Percentiles rank a stretch among this genome's conserved stretches.
Evolutionary conservation across 139 green algal species (phyloP).

Genomic region (Bryopsis sp.): DNA sequence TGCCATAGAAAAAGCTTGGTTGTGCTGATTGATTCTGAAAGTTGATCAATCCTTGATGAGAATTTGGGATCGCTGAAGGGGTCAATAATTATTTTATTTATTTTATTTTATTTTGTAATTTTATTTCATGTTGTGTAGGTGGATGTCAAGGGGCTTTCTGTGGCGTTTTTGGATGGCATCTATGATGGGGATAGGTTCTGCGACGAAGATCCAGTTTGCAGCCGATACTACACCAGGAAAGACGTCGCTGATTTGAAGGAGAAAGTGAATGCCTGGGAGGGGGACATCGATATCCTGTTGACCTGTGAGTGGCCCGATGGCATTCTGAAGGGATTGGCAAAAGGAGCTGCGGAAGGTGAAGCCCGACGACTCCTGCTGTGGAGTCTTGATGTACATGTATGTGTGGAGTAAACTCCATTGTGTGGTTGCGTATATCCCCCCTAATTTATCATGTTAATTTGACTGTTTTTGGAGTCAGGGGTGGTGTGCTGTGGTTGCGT

Average conservation of each 20-base stretch:
- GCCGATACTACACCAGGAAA: conserved; percentile 42
- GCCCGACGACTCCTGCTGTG: neutral
- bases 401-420: no score
- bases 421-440: no score
- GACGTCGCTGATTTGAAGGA: conserved; percentile 54
- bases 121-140: conserved; percentile 26
- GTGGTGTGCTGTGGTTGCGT: no score
- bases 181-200: conserved; percentile 40
- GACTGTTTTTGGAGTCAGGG: no score
- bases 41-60: no score
- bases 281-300: conserved; percentile 79
- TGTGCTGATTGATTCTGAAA: no score
- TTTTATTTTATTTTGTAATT: no score
- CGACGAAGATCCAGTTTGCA: neutral
- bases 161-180: conserved; percentile 75
- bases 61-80: no score
- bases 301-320: conserved; percentile 74
- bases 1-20: no score
- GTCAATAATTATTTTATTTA: no score
- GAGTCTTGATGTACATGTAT: conserved; percentile 16
- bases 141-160: conserved; percentile 44
- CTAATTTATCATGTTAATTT: no score
- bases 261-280: conserved; percentile 33
- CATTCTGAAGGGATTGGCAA: conserved; percentile 28
- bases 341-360: conserved; percentile 18